Evolutionary conservation across 2,329 filamentous ascomycete species (phyloP).

Genomic region (Nakataea oryzae): DNA sequence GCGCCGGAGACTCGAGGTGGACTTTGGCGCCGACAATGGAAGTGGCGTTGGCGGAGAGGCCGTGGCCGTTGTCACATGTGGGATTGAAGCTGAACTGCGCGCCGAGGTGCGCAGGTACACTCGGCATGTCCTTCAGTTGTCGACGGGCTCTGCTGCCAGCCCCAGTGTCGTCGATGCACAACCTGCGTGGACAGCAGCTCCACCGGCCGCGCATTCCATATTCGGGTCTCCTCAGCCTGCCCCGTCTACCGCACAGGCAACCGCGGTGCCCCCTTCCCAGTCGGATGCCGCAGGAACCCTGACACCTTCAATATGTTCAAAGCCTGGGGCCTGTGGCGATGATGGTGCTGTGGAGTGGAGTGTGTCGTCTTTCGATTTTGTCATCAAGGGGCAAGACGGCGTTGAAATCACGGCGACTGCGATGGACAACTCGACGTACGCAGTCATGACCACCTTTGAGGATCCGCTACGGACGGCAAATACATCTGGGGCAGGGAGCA

Average conservation of each 20-base stretch:
- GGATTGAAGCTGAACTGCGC: constrained; percentile 46
- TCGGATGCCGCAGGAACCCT: neutral
- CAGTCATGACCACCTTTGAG: constrained; percentile 62
- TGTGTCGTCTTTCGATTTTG: constrained; percentile 47
- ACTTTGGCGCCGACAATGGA: constrained; percentile 78
- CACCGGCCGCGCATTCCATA: constrained; percentile 13
- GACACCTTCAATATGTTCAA: neutral
- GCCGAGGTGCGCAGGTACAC: constrained; percentile 33
- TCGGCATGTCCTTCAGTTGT: constrained; percentile 16
- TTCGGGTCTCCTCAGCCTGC: constrained; percentile 13
- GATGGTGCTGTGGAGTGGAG: constrained; percentile 50
- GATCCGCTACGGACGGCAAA: constrained; percentile 58
- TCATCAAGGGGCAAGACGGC: constrained; percentile 38
- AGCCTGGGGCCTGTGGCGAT: neutral
- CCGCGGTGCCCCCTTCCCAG: neutral
- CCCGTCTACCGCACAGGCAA: constrained; percentile 18
- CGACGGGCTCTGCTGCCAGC: neutral
- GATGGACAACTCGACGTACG: constrained; percentile 65
- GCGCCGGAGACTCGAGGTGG: constrained; percentile 73
- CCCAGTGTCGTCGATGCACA: neutral
- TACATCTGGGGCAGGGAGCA: constrained; percentile 31
- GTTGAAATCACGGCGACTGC: constrained; percentile 58
- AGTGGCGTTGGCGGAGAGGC: constrained; percentile 57
- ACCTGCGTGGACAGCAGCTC: neutral
- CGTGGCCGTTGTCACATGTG: constrained; percentile 64